Evolutionary conservation across 768 basidiomycete genomes (phyloP).

Genomic region (Rossbeevera mucosa): DNA sequence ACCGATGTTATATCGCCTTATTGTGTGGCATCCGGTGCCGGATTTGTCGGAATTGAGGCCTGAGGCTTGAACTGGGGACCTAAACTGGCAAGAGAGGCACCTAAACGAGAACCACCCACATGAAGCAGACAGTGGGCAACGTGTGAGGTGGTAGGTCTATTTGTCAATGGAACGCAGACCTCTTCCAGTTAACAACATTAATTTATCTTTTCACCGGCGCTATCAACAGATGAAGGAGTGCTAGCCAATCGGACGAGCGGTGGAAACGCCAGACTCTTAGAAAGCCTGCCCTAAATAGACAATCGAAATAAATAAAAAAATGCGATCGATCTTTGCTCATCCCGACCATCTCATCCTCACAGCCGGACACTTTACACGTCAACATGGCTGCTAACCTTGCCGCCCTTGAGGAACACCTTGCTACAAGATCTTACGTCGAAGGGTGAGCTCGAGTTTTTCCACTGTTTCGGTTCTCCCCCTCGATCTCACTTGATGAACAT

Average conservation of each 20-base stretch:
- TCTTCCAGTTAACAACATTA: background rate
- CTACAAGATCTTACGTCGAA: constrained; percentile 83
- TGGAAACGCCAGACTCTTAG: background rate
- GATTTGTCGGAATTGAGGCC: background rate
- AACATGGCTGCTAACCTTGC: constrained; percentile 63
- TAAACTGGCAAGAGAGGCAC: background rate
- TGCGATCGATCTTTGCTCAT: constrained; percentile 27
- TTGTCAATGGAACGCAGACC: background rate
- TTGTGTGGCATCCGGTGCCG: too few relatives aligned
- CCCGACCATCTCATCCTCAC: constrained; percentile 21
- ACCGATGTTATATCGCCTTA: too few relatives aligned
- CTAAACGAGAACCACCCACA: background rate
- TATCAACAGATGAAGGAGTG: background rate
- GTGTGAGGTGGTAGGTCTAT: background rate
- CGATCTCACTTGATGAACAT: constrained; percentile 53
- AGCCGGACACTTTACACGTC: constrained; percentile 11
- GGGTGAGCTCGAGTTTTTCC: constrained; percentile 58
- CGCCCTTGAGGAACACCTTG: constrained; percentile 83
- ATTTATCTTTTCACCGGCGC: too few relatives aligned
- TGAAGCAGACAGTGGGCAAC: background rate
- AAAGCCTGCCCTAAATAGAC: constrained; percentile 32
- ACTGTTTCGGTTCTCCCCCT: constrained; percentile 7
- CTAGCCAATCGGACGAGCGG: constrained; percentile 13
- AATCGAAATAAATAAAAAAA: constrained; percentile 15
- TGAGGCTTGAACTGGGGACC: background rate